These are phyloP conservation scores for Sapria himalayana DNA, from an alignment of 345 rosid species.

Conservation along the genomic window DNA sequence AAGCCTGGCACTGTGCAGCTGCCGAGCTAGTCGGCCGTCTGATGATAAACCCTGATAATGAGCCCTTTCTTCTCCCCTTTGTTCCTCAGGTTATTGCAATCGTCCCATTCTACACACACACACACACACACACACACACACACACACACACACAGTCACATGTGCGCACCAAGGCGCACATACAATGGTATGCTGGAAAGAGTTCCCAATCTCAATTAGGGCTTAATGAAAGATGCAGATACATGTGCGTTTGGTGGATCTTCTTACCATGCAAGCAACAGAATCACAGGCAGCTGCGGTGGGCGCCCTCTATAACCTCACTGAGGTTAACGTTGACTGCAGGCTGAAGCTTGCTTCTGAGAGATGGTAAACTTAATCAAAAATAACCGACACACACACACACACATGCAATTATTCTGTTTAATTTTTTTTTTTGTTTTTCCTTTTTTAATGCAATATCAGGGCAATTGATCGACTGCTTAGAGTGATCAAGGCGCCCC, in stretches of 20 bases:
- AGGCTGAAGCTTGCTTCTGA: constrained; percentile 89
- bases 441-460: constrained; percentile 3
- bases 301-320: constrained; percentile 89
- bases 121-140: too few relatives aligned
- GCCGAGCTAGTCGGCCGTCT: constrained; percentile 83
- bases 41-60: constrained; percentile 93
- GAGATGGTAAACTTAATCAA: constrained; percentile 58
- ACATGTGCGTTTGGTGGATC: constrained; percentile 73
- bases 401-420: too few relatives aligned
- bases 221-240: constrained; percentile 28
- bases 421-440: too few relatives aligned
- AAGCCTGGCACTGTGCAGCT: constrained; percentile 95
- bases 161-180: too few relatives aligned
- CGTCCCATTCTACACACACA: background rate
- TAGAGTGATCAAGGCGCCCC: constrained; percentile 64
- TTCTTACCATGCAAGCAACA: constrained; percentile 46
- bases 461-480: constrained; percentile 92
- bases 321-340: constrained; percentile 91
- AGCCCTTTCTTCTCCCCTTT: constrained; percentile 75
- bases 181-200: too few relatives aligned
- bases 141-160: too few relatives aligned
- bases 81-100: constrained; percentile 42
- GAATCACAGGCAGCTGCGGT: constrained; percentile 97
- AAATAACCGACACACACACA: too few relatives aligned
- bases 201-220: constrained; percentile 6